Conservation (phyloP, 78 protist species). For the Dictyostelium purpureum region DNA sequence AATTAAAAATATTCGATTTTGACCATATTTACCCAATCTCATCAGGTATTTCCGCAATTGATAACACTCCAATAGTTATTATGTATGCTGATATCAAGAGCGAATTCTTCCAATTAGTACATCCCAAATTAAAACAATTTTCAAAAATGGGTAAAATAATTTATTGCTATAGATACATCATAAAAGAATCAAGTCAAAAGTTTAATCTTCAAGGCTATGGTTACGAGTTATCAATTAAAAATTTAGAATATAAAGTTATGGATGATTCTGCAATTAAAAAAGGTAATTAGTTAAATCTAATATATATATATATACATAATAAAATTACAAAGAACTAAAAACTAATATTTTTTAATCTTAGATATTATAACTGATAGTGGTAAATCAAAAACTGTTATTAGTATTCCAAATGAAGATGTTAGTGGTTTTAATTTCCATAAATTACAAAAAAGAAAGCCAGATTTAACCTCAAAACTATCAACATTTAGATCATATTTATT, state of each 20-base stretch:
- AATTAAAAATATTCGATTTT: background rate
- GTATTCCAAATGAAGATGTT: conserved; percentile 52
- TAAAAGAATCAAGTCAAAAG: conserved; percentile 7
- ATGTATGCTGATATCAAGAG: conserved; percentile 23
- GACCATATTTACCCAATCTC: conserved; percentile 16
- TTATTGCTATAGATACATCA: conserved; percentile 6
- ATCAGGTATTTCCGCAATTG: too few relatives aligned
- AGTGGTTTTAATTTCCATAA: conserved; percentile 70
- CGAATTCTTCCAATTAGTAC: background rate
- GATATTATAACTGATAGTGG: conserved; percentile 4
- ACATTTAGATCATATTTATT: conserved; percentile 55
- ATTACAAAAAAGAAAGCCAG: conserved; percentile 40
- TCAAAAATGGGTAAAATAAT: conserved; percentile 6
- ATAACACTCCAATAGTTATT: background rate
- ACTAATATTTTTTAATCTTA: background rate
- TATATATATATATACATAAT: too few relatives aligned
- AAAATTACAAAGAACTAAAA: background rate
- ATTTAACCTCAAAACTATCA: conserved; percentile 14
- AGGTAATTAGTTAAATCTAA: background rate
- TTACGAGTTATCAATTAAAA: conserved; percentile 85
- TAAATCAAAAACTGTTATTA: background rate
- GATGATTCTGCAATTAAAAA: conserved; percentile 77
- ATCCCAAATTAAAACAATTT: background rate
- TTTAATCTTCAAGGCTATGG: conserved; percentile 87
- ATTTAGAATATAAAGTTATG: conserved; percentile 87